Percentiles rank a stretch among this genome's conserved stretches.
These are phyloP conservation scores for Kodamaea anthophila DNA, from an alignment of 1,139 yeast species.

Conservation along the genomic window DNA sequence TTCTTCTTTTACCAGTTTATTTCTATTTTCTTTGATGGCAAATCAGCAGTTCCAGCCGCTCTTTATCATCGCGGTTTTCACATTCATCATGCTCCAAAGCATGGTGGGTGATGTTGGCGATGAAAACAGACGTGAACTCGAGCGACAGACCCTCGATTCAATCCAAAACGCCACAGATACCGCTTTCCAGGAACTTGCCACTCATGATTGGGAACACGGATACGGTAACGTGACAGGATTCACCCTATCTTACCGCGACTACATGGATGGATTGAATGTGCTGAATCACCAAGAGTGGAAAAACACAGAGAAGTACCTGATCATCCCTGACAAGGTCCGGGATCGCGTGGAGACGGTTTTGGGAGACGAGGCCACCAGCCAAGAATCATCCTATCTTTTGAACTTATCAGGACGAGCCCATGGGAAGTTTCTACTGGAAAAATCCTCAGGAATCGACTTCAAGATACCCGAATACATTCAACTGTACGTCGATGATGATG, in stretches of 20 bases:
- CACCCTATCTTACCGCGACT: constrained; percentile 55
- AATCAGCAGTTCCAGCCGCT: constrained; percentile 5
- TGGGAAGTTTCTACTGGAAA: constrained; percentile 10
- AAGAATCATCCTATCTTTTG: constrained; percentile 3
- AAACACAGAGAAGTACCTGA: constrained; percentile 48
- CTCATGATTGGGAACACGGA: constrained; percentile 44
- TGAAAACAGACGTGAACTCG: constrained; percentile 1
- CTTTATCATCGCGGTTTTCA: constrained; percentile 23
- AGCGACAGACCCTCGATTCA: not conserved
- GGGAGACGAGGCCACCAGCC: constrained; percentile 12
- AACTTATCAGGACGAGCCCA: constrained; percentile 9
- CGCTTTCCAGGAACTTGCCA: constrained; percentile 21
- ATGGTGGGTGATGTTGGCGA: constrained; percentile 5
- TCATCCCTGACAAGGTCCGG: constrained; percentile 58
- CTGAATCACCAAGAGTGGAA: constrained; percentile 55
- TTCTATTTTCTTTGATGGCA: constrained; percentile 1
- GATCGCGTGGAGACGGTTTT: constrained; percentile 8
- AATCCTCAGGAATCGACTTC: constrained; percentile 13
- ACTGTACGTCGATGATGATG: constrained; percentile 26
- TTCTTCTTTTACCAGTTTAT: not conserved
- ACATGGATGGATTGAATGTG: constrained; percentile 31
- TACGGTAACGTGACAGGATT: constrained; percentile 75
- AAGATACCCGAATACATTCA: constrained; percentile 39
- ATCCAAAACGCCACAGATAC: not conserved
- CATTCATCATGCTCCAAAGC: constrained; percentile 32